Percentiles rank a stretch among this genome's conserved stretches.
Evolutionary conservation across 192 early-diverging fungal species (phyloP).

Genomic region (Coemansia sp.): DNA sequence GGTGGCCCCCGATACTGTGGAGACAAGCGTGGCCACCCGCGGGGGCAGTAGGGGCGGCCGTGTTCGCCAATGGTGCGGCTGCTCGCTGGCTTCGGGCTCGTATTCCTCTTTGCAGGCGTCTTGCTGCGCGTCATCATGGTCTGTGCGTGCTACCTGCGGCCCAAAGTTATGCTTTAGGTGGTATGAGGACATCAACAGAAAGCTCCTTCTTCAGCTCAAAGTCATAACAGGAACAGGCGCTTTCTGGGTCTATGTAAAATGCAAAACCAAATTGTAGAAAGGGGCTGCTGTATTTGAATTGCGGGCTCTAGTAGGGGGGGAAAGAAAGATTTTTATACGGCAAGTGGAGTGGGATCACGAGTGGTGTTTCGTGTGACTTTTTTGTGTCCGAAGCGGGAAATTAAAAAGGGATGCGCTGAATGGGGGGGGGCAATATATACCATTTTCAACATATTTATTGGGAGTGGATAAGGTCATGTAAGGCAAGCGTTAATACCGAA

Average conservation of each 20-base stretch:
- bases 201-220: too few species aligned
- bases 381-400: too few species aligned
- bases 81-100: constrained; percentile 43
- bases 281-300: too few species aligned
- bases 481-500: background rate
- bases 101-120: background rate
- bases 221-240: too few species aligned
- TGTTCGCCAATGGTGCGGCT: constrained; percentile 28
- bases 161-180: constrained; percentile 1
- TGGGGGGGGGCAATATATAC: too few species aligned
- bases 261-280: too few species aligned
- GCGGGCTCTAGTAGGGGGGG: too few species aligned
- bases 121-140: background rate
- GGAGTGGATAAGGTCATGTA: background rate
- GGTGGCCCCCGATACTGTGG: constrained; percentile 40
- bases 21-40: constrained; percentile 43
- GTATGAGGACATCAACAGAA: constrained; percentile 29
- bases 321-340: too few species aligned
- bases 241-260: too few species aligned
- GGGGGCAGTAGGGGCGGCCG: constrained; percentile 46
- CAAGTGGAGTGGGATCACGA: too few species aligned
- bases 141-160: constrained; percentile 1
- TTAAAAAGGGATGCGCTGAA: too few species aligned
- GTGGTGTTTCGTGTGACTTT: too few species aligned
- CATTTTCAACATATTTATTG: background rate